A percentile compares a stretch with the other conserved stretches of the same genome.
These are phyloP conservation scores for Calonectria henricotiae DNA, from an alignment of 2,329 filamentous ascomycete genomes.

Conservation along the genomic window DNA sequence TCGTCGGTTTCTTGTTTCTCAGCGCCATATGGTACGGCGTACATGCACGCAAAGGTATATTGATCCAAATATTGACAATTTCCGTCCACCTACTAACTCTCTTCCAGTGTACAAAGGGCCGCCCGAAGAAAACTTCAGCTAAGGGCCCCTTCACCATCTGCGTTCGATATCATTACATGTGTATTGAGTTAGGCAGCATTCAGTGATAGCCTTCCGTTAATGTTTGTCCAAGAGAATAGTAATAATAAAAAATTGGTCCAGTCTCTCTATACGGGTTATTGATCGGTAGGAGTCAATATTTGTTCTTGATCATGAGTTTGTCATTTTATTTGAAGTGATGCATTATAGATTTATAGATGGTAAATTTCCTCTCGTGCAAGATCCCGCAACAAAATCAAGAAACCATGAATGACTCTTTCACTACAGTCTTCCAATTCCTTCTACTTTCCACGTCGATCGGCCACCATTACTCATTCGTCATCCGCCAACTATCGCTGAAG, in stretches of 20 bases:
- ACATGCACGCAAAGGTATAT: conserved; percentile 56
- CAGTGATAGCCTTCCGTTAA: background rate
- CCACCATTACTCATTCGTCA: conserved; percentile 8
- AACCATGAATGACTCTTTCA: background rate
- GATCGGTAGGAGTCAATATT: background rate
- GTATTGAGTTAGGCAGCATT: background rate
- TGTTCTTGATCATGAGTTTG: background rate
- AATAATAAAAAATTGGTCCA: background rate
- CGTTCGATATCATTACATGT: background rate
- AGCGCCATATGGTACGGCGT: conserved; percentile 76
- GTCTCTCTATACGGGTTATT: background rate
- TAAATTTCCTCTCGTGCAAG: background rate
- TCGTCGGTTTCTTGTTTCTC: conserved; percentile 74
- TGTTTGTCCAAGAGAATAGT: background rate
- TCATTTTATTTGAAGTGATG: background rate
- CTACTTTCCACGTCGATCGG: background rate
- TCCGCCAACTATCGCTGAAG: conserved; percentile 17
- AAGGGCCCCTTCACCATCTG: background rate
- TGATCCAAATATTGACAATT: background rate
- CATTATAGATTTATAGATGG: background rate
- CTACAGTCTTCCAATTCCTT: background rate
- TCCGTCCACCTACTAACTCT: background rate
- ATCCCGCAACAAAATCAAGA: background rate
- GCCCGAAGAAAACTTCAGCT: conserved; percentile 34
- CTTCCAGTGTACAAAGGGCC: conserved; percentile 47